Evolutionary conservation across 805 yeast genomes (phyloP), one percentile per base, ranked within the genome.

Genomic region (Candida chauliodis): DNA sequence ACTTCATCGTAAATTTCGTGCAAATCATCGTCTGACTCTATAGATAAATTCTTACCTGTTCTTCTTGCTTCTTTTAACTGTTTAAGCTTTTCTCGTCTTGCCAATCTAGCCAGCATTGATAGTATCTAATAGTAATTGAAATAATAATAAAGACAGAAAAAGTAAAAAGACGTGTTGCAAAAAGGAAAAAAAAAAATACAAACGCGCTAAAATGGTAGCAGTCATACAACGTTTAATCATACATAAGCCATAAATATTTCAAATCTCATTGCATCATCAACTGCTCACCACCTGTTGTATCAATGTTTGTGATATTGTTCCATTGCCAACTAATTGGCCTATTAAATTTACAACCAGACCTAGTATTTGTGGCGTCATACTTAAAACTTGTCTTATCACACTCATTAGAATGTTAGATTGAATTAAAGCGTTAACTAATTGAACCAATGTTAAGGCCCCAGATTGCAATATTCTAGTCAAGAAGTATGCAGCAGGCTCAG

Each of bases 1-100:
- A 89, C 82, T 53, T 87, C 90, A 51, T 91, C 97, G 56, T 90
- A 93, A 43, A 91, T 78, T 33, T 74, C 78, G 19, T 66, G 73
- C 14, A 66, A 72, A 18, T 38, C 50, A n/a, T 67, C 73, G 30
- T 71, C 72, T 20, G 66, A 66, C 14, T 70, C 66, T 20, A 59
- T 56, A n/a, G 59, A 54, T 3, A 69, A 57, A 25, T 75, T 59
- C 41, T 69, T 66, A 6, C 79, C 81, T 2, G 84, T 78, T 16
- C 74, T 71, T 56, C 88, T 71, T 15, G 89, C 79, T 41, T 74
- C 80, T 40, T 80, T 71, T 37, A 84, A 69, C 44, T 79, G 74
- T 47, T 77, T 81, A 19, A 84, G 63, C 59, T 76, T 81, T 37
- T 70, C 66, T 22, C 47, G 55, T 38, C 46, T 55, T 20, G 50